Evolutionary conservation across 1,284 basidiomycete species (phyloP).

Genomic region (Mycena citricolor): DNA sequence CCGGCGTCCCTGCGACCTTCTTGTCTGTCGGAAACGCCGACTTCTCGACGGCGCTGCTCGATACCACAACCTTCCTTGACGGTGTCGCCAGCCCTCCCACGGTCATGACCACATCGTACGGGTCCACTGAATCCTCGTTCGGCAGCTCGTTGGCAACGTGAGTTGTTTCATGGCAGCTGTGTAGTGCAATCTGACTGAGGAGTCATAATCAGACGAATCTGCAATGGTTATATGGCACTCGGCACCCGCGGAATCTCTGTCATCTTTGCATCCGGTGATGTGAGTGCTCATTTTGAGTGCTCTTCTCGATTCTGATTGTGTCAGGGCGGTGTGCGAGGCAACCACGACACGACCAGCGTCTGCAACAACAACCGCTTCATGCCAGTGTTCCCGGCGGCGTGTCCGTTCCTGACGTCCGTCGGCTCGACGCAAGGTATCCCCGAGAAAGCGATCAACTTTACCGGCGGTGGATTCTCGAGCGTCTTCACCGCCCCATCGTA

Average conservation of each 20-base stretch:
- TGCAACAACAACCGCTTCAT: constrained; percentile 4
- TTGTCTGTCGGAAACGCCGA: constrained; percentile 1
- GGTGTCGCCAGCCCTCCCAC: constrained; percentile 25
- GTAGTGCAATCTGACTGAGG: constrained; percentile 3
- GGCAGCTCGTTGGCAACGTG: constrained; percentile 18
- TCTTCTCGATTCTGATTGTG: no score
- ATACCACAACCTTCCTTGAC: constrained; percentile 29
- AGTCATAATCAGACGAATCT: constrained; percentile 13
- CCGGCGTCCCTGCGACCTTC: constrained; percentile 6
- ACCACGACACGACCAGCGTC: not conserved
- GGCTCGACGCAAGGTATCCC: constrained; percentile 53
- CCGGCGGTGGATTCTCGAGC: constrained; percentile 62
- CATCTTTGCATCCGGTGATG: constrained; percentile 10
- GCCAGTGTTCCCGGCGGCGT: constrained; percentile 29
- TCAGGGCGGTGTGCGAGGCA: constrained; percentile 1
- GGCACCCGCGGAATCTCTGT: constrained; percentile 11
- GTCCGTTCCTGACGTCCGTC: constrained; percentile 66
- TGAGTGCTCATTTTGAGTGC: no score
- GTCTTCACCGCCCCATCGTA: constrained; percentile 58
- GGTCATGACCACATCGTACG: constrained; percentile 22
- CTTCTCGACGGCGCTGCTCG: constrained; percentile 24
- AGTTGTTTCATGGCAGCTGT: constrained; percentile 7
- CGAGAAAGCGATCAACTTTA: constrained; percentile 57
- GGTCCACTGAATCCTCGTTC: constrained; percentile 5
- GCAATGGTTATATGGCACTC: constrained; percentile 7